Evolutionary conservation across 768 basidiomycete genomes (phyloP).

Genomic region (Xerocomus brunneocitrinus): DNA sequence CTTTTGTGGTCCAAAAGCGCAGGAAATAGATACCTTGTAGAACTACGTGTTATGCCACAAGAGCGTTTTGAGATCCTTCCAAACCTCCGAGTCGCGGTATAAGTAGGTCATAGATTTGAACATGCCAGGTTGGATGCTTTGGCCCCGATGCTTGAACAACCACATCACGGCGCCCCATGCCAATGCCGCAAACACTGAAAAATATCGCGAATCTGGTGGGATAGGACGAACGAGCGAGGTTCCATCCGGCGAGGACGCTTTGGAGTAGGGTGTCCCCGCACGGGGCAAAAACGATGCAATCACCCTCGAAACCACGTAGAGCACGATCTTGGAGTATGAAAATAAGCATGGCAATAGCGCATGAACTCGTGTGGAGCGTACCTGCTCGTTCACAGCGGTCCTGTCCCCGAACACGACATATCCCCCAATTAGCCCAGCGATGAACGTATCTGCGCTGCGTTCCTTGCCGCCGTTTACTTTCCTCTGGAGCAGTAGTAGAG

Average conservation of each 20-base stretch:
- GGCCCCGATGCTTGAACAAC: slow-evolving; percentile 80
- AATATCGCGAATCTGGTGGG: slow-evolving; percentile 81
- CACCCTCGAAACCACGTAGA: slow-evolving; percentile 92
- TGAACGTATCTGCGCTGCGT: slow-evolving; percentile 77
- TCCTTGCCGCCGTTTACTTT: slow-evolving; percentile 79
- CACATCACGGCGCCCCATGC: slow-evolving; percentile 98
- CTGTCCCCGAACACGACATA: slow-evolving; percentile 85
- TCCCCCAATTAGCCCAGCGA: slow-evolving; percentile 90
- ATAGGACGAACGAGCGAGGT: slow-evolving; percentile 55
- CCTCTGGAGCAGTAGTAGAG: slow-evolving; percentile 75
- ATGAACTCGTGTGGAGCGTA: slow-evolving; percentile 32
- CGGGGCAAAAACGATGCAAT: slow-evolving; percentile 90
- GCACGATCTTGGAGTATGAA: slow-evolving; percentile 65
- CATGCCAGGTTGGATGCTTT: slow-evolving; percentile 96
- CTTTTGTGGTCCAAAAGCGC: not conserved
- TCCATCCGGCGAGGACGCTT: slow-evolving; percentile 38
- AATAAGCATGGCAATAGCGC: slow-evolving; percentile 4
- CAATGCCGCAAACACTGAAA: slow-evolving; percentile 81
- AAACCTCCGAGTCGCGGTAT: slow-evolving; percentile 88
- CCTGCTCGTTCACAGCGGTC: slow-evolving; percentile 89
- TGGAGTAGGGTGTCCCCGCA: slow-evolving; percentile 50
- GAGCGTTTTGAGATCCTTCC: slow-evolving; percentile 77
- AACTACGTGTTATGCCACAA: slow-evolving; percentile 83
- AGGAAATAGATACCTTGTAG: slow-evolving; percentile 6
- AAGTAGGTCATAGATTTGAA: slow-evolving; percentile 95